Base-by-base conservation (phyloP, 1,284 basidiomycete species). In the Fomitopsis pinicola region DNA sequence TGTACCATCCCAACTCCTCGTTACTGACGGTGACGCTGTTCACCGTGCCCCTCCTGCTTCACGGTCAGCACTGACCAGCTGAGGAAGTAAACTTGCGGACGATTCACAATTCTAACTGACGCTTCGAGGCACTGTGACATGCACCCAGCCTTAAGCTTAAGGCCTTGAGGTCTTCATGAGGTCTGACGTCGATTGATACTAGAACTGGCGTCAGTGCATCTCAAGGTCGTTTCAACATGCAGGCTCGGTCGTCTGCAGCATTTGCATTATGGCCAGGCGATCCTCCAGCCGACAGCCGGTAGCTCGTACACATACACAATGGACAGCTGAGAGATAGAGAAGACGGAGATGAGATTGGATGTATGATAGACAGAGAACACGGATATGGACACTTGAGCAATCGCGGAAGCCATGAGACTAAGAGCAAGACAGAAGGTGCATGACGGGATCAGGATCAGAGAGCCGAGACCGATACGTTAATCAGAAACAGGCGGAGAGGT, bases 291-390 rank as follows among this genome's bases (percentile, higher is more conserved):
- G 46, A 59, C 59, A 46, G 58, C 48, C 35, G 46, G 59, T 59
- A 62, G 59, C 65, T 64, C 59, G 56, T 68, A 66, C 56, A 62
- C 61, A 60, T 64, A 66, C 65, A 65, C 58, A 58, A 54, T 38
- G 3, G 55, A 55, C 59, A 50, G 42, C 38, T 40, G 14, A 55
- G 50, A 58, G 55, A 61, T 55, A 58, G 42, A 55, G 59, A 61
- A 65, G 63, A 67, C 59, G 63, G 64, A 67, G 67, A 67, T 66
- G 68, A 70, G 69, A 71, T 22, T 64, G 65, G 59, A 68, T 63
- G 65, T 66, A 62, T 42, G 58, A 63, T 58, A 42, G 52, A 62
- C 58, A 55, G 28, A 55, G 35, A 58, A 56, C 48, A 58, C 30
- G 42, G 42, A 54, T 38, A 54, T 54, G 52, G 52, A 54, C 52